Conservation (phyloP, 176 grass and related monocot species). For the Aegilops tauschii region DNA sequence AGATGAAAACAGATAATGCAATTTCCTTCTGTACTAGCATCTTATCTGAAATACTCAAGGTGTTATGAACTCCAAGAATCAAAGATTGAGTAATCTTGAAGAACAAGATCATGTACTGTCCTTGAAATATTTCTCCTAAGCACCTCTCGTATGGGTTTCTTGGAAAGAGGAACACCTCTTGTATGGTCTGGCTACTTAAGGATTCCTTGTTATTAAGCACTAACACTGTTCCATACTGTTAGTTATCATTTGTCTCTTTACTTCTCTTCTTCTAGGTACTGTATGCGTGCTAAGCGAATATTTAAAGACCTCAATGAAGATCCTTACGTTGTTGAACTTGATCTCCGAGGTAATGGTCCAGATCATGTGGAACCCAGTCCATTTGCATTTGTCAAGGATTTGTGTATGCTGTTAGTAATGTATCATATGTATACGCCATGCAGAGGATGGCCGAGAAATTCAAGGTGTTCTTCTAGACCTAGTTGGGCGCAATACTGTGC, state of each 20-base stretch:
- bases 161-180: neutral
- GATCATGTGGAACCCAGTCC: neutral
- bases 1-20: neutral
- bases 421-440: slow-evolving; percentile 15
- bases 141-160: neutral
- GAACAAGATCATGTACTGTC: neutral
- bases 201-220: neutral
- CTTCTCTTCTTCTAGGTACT: slow-evolving; percentile 54
- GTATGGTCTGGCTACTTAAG: neutral
- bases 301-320: slow-evolving; percentile 78
- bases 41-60: neutral
- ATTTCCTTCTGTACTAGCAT: neutral
- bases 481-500: slow-evolving; percentile 76
- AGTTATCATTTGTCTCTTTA: neutral
- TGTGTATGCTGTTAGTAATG: neutral
- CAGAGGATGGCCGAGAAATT: slow-evolving; percentile 76
- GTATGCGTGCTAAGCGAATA: slow-evolving; percentile 60
- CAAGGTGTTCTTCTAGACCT: slow-evolving; percentile 84
- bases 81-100: neutral
- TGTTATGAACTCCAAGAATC: neutral
- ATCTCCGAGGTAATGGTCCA: slow-evolving; percentile 74
- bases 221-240: neutral
- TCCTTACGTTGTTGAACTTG: slow-evolving; percentile 83
- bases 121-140: too few relatives aligned
- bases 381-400: neutral